Conservation (phyloP, 2,329 filamentous ascomycete species). For the Nigrograna mackinnonii region DNA sequence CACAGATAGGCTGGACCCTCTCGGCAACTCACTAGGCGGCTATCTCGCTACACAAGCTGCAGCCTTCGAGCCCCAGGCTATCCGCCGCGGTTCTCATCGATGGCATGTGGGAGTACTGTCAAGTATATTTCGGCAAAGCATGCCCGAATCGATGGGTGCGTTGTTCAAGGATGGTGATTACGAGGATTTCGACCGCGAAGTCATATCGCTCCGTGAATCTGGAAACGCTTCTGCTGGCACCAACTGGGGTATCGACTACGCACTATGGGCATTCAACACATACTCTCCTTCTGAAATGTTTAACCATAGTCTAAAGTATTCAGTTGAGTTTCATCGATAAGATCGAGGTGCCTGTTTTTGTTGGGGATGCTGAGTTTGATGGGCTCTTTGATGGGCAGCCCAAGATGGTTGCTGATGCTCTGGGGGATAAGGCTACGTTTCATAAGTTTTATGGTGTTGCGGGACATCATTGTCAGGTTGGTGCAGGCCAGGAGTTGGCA, state of each 20-base stretch:
- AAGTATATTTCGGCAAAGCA: not conserved
- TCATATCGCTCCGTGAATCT: not conserved
- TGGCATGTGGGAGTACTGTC: slow-evolving; percentile 12
- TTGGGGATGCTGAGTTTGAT: slow-evolving; percentile 4
- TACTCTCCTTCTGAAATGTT: slow-evolving; percentile 8
- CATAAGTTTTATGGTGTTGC: slow-evolving; percentile 1
- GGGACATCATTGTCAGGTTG: slow-evolving; percentile 4
- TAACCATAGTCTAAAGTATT: slow-evolving; percentile 1
- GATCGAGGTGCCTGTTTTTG: slow-evolving; percentile 8
- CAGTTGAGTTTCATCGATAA: slow-evolving; percentile 2
- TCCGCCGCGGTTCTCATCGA: slow-evolving; percentile 22
- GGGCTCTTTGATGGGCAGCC: slow-evolving; percentile 1
- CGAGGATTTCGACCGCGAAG: slow-evolving; percentile 4
- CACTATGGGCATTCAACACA: slow-evolving; percentile 11
- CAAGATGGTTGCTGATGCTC: not conserved
- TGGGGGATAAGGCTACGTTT: slow-evolving; percentile 1
- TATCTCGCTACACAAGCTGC: slow-evolving; percentile 34
- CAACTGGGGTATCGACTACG: slow-evolving; percentile 10
- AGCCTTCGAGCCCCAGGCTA: slow-evolving; percentile 30
- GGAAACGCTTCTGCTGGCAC: not conserved
- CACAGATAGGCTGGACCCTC: slow-evolving; percentile 21
- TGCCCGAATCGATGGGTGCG: not conserved
- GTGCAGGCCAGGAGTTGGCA: not conserved
- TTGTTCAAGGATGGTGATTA: slow-evolving; percentile 6
- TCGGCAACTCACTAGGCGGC: slow-evolving; percentile 34